Evolutionary conservation across 257 asterid genomes (phyloP), one percentile per base, ranked within the genome.

Genomic region (Przewalskia tangutica): DNA sequence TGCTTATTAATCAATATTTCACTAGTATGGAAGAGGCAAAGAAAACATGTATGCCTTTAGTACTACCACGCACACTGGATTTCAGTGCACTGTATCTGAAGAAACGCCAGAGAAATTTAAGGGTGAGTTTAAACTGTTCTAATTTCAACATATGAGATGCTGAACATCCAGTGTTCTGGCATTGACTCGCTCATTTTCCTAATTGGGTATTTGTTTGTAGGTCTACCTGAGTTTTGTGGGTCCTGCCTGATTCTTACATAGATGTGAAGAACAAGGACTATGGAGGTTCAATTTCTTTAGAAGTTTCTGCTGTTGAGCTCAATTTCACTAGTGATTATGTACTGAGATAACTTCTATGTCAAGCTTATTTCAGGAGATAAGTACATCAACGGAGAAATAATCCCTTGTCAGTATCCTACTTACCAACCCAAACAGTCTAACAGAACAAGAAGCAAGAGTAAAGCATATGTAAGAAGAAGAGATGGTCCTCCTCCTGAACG

Each of bases 251-350:
- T 89, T 96, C 99, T 34, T 96, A 94, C 82, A 93, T 96, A 11
- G 99, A 96, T 86, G 97, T 96, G 56, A 96, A 94, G 93, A 94
- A 94, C 91, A 94, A 96, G 89, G 98, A 96, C 83, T 96, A 96
- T 83, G 99, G 99, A 94, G 99, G 98, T 96, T 84, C 55, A 60
- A 10, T 66, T n/a, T 53, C n/a, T 60, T 56, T 34, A 48, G 9
- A 13, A 7, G 8, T 27, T 48, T 84, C 27, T 76, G 82, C 16
- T 64, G 44, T 27, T 54, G 38, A 59, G 11, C 8, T 70, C 56
- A 34, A 46, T 51, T 20, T 80, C 60, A 14, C 50, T 44, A 6
- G 14, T 80, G 83, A 46, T 63, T 65, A 55, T 60, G 38, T 18
- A n/a, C 8, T 6, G 4, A 20, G 56, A 32, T 80, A 80, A 62